Base-by-base conservation (phyloP, 2,329 filamentous ascomycete species). In the Leptosphaerulina australis region DNA sequence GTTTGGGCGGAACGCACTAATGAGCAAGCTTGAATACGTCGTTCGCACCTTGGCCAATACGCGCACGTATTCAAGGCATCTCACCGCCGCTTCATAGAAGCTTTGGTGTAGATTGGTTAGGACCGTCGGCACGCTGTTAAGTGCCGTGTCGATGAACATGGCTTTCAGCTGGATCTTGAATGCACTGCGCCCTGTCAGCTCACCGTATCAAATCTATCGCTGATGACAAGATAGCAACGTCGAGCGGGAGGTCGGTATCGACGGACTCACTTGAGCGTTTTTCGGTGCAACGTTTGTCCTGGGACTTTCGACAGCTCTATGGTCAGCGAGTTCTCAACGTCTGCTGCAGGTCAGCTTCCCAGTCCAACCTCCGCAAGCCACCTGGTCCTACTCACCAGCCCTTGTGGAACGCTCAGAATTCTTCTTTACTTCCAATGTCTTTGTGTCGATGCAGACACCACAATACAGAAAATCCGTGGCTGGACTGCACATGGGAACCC, bases 141-240 rank as follows among this genome's bases (percentile, higher is more conserved):
- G 86, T 3, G 79, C 74, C 4, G 88, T 89, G 70, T 95, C 91
- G 62, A 90, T 87, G 69, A 91, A 88, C 85, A 95, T 92, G 39
- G 84, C 78, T 62, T 94, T 88, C 41, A 91, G 86, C 68, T 96
- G 90, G 43, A 94, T 85, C 70, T 91, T 92, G 77, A 97, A 91
- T 3, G 85, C 76, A 64, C 76, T 78, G 53, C 53, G 60, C 47
- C 51, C 8, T 24, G 51, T 66, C 36, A 51, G 48, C 41, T 36
- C 29, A 26, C 12, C 18, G 31, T 33, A n/a, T 21, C 20, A 15
- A 22, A 10, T 4, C 7, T 5, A 28, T 30, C 5, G 15, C 24
- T 24, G 12, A 30, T 4, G 25, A 8, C 30, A 30, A 30, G 4
- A 28, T 17, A 22, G 33, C 11, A 1, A 30, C 26, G 14, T n/a